Evolutionary conservation across 108 stramenopile genomes (phyloP).

Genomic region (Mayamaea pseudoterrestris): DNA sequence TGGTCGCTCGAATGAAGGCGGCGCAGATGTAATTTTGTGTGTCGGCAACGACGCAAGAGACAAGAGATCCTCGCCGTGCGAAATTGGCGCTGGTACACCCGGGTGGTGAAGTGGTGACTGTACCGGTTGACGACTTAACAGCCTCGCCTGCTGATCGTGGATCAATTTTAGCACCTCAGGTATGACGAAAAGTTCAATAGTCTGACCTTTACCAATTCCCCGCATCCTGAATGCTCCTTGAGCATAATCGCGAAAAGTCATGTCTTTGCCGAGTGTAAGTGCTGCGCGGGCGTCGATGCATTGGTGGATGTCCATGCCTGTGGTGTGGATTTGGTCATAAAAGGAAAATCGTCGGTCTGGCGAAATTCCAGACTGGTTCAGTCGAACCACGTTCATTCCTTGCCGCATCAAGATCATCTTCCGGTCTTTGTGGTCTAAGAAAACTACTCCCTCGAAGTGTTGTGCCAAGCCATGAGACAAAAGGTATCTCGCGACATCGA

Average conservation of each 20-base stretch:
- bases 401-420: slow-evolving; percentile 89
- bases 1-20: slow-evolving; percentile 1
- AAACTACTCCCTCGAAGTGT: slow-evolving; percentile 89
- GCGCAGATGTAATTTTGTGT: slow-evolving; percentile 8
- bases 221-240: slow-evolving; percentile 97
- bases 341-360: slow-evolving; percentile 85
- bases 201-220: slow-evolving; percentile 92
- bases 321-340: slow-evolving; percentile 97
- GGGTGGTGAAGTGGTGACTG: too few relatives aligned
- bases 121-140: neutral
- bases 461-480: slow-evolving; percentile 53
- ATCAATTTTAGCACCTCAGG: slow-evolving; percentile 80
- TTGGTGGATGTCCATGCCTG: slow-evolving; percentile 96
- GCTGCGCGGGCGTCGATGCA: slow-evolving; percentile 81
- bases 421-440: slow-evolving; percentile 85
- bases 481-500: slow-evolving; percentile 89
- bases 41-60: slow-evolving; percentile 21
- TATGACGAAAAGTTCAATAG: slow-evolving; percentile 80
- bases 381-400: slow-evolving; percentile 68
- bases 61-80: slow-evolving; percentile 30
- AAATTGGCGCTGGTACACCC: neutral
- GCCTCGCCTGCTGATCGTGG: slow-evolving; percentile 44
- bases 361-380: slow-evolving; percentile 83
- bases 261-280: slow-evolving; percentile 94
- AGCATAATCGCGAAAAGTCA: slow-evolving; percentile 95